A percentile compares a stretch with the other conserved stretches of the same genome.
Evolutionary conservation across 208 protist species (phyloP).

Genomic region (Leishmania tarentolae): DNA sequence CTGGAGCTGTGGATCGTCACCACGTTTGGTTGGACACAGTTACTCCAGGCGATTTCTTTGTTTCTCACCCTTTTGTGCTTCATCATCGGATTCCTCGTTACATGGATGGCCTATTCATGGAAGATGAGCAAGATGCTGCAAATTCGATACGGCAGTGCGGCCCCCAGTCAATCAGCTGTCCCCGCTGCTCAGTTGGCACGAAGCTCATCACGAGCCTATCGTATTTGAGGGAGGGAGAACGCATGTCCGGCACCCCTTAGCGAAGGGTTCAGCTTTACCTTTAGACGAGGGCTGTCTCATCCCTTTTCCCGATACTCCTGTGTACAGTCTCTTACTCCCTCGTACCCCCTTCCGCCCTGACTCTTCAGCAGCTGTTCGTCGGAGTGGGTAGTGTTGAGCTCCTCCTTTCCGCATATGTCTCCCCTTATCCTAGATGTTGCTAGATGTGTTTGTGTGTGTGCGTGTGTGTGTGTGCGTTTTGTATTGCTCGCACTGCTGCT

Average conservation of each 20-base stretch:
- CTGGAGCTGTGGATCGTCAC: slow-evolving; percentile 78
- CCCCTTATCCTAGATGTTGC: neutral
- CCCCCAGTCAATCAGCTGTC: slow-evolving; percentile 24
- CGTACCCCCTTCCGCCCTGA: neutral
- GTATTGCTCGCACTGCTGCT: neutral
- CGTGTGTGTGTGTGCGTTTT: neutral
- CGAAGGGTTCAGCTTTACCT: neutral
- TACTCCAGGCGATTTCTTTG: slow-evolving; percentile 73
- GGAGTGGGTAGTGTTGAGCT: neutral
- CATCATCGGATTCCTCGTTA: slow-evolving; percentile 67
- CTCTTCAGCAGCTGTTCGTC: neutral
- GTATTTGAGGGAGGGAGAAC: slow-evolving; percentile 11
- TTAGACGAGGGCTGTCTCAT: neutral
- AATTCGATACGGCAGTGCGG: slow-evolving; percentile 49
- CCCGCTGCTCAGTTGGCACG: slow-evolving; percentile 21
- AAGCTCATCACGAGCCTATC: slow-evolving; percentile 11
- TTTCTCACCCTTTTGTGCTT: slow-evolving; percentile 67
- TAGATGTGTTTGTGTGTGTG: neutral
- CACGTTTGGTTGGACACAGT: slow-evolving; percentile 50
- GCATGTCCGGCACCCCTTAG: neutral
- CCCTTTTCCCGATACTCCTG: neutral
- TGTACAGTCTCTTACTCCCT: neutral
- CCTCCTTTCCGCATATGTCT: neutral
- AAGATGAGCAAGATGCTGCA: slow-evolving; percentile 76
- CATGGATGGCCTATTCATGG: slow-evolving; percentile 83